Evolutionary conservation across 805 yeast genomes (phyloP), one percentile per base, ranked within the genome.

Genomic region (Cyberlindnera nakhonratchasimensis): DNA sequence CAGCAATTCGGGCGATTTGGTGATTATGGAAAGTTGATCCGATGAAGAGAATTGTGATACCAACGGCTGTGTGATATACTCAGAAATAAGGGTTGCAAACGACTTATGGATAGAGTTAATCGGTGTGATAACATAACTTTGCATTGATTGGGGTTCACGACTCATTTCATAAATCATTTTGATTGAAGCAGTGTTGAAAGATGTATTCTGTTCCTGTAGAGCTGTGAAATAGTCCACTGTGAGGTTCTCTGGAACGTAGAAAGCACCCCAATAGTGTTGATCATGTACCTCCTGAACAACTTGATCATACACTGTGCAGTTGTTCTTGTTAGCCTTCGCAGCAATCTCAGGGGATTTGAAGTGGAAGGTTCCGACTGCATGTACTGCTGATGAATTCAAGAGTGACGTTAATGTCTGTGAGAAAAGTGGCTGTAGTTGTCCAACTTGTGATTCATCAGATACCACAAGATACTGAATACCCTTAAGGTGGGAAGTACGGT

Each of bases 221-320:
- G 63, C 62, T 3, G 43, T 23, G 33, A 40, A 52, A 14, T 51
- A 50, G 25, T 44, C 37, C 19, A 45, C 52, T 2, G 77, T 64
- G 1, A 83, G 76, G 51, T 74, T 69, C 5, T 64, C 57, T 17
- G 61, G 57, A 21, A 82, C 73, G 46, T 75, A 74, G 26, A 79
- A 62, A 1, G 79, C 74, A 7, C 70, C 74, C 87, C 87, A 82
- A 51, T 71, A 79, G 7, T 69, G 50, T 55, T 79, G 77, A 42
- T 70, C 72, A 48, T 72, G 76, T 5, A 82, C 69, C 34, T 64
- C 62, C 16, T 68, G 45, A 17, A 53, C 31, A 14, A 78, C 57
- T 48, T 72, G 72, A 12, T 67, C 66, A 35, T 40, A 46, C 4
- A 38, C 34, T 2, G 56, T 39, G 12, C 50, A 35, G 19, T 42